Percentiles rank a stretch among this genome's conserved stretches.
Conservation (phyloP, 306 rosid species). For the Urtica urens region DNA sequence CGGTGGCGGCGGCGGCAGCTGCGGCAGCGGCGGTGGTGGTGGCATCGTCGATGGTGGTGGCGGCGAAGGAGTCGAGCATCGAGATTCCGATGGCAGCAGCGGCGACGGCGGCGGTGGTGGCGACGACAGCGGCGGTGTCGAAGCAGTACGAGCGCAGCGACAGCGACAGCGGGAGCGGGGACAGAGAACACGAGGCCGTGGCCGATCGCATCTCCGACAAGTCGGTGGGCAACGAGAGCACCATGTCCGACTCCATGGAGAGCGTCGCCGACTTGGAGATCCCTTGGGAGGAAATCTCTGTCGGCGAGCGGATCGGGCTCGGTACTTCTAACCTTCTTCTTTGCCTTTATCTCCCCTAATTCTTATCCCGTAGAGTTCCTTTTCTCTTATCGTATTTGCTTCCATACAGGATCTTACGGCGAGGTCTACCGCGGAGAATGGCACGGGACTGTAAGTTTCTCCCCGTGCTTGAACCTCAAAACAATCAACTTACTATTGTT, state of each 20-base stretch:
- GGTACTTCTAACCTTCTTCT: conserved; percentile 56
- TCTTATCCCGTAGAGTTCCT: conserved; percentile 8
- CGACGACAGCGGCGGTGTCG: conserved; percentile 82
- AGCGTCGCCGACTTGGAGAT: conserved; percentile 90
- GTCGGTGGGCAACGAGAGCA: conserved; percentile 58
- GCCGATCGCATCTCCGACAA: conserved; percentile 66
- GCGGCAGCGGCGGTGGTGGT: conserved; percentile 93
- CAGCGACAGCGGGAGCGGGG: conserved; percentile 42
- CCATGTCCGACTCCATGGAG: conserved; percentile 69
- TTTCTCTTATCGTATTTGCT: conserved; percentile 13
- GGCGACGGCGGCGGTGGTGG: conserved; percentile 95
- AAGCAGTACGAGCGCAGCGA: conserved; percentile 68
- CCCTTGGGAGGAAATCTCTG: conserved; percentile 76
- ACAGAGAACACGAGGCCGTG: conserved; percentile 35
- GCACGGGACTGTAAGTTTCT: conserved; percentile 89
- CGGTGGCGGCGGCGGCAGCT: conserved; percentile 83
- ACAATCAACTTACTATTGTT: conserved; percentile 9
- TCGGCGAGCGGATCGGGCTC: conserved; percentile 96
- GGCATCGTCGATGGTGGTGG: conserved; percentile 89
- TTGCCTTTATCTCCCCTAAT: conserved; percentile 22
- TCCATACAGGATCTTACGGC: conserved; percentile 95
- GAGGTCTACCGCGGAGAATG: conserved; percentile 95
- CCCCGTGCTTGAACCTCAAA: conserved; percentile 15
- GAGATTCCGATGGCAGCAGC: conserved; percentile 91
- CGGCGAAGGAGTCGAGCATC: conserved; percentile 59